Evolutionary conservation across 495 filamentous ascomycete species (phyloP), one percentile per base, ranked within the genome.

Genomic region (Penicillium argentinense): DNA sequence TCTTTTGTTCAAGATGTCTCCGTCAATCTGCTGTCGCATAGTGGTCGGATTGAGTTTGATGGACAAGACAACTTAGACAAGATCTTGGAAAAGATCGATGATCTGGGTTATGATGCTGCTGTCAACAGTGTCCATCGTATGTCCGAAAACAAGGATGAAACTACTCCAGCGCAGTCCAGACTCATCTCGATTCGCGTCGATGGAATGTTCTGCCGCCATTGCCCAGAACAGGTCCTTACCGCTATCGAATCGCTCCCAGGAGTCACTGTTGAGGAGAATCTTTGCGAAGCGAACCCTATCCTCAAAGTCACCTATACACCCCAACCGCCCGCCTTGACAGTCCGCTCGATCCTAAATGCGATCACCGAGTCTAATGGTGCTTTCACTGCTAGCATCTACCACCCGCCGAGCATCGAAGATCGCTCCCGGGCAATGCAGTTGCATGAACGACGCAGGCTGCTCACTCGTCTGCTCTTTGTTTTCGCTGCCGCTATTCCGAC

Each of bases 171-270:
- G 0, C 58, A 68, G 27, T 62, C 75, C 17, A 73, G 91, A 45
- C 81, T 79, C 4, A 73, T 91, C 9, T 66, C 67, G 38, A 83
- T 96, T 49, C 73, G 53, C 24, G 76, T 97, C 29, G 79, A 88
- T 29, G 92, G 93, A 29, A 90, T 97, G 79, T 92, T 86, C 67
- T 97, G 92, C 67, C 76, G 82, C 27, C 86, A 91, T 60, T 97
- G 93, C 56, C 86, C 91, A 2, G 65, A 68, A 7, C 77, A 80
- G 23, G 73, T 95, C 12, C 51, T 74, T 1, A 67, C 56, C 2
- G 71, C 73, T 4, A 64, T 95, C 44, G 54, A 75, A 28, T 66
- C 62, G 12, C 75, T 84, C 19, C 71, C 75, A 2, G 64, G 67
- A 13, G 47, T 85, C n/a, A 56, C 53, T 5, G 59, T 87, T 14